Conservation (phyloP, 2,329 filamentous ascomycete genomes). For the Botrytis hyacinthi region DNA sequence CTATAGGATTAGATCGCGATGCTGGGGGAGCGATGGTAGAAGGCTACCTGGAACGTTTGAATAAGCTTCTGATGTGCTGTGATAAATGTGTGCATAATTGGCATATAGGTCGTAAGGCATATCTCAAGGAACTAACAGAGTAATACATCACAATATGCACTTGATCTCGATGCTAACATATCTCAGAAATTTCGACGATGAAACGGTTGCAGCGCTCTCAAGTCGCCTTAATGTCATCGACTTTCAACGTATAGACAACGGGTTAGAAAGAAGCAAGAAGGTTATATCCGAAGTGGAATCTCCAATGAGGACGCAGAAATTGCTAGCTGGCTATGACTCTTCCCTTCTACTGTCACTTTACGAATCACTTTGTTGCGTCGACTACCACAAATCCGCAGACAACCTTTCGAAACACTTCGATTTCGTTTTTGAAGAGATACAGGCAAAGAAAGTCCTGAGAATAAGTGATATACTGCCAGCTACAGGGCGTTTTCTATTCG, state of each 20-base stretch:
- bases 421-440: conserved; percentile 76
- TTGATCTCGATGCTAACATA: conserved; percentile 21
- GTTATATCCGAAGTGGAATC: conserved; percentile 45
- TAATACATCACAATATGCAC: conserved; percentile 41
- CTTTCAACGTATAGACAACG: conserved; percentile 58
- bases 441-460: conserved; percentile 75
- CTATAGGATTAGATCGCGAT: conserved; percentile 64
- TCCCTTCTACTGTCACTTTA: conserved; percentile 77
- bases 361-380: conserved; percentile 81
- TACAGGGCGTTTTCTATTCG: conserved; percentile 82
- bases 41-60: conserved; percentile 57
- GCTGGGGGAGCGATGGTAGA: conserved; percentile 57
- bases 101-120: conserved; percentile 64
- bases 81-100: conserved; percentile 71
- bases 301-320: conserved; percentile 31
- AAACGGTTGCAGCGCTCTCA: conserved; percentile 51
- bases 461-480: conserved; percentile 75
- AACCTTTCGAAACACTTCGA: conserved; percentile 57
- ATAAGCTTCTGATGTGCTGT: conserved; percentile 60
- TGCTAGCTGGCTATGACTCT: conserved; percentile 43
- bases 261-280: conserved; percentile 55
- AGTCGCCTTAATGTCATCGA: conserved; percentile 59
- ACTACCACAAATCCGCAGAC: conserved; percentile 59
- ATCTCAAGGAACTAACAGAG: conserved; percentile 62
- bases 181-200: conserved; percentile 44